Base-by-base conservation (phyloP, 208 protist species). In the Leishmania guyanensis region DNA sequence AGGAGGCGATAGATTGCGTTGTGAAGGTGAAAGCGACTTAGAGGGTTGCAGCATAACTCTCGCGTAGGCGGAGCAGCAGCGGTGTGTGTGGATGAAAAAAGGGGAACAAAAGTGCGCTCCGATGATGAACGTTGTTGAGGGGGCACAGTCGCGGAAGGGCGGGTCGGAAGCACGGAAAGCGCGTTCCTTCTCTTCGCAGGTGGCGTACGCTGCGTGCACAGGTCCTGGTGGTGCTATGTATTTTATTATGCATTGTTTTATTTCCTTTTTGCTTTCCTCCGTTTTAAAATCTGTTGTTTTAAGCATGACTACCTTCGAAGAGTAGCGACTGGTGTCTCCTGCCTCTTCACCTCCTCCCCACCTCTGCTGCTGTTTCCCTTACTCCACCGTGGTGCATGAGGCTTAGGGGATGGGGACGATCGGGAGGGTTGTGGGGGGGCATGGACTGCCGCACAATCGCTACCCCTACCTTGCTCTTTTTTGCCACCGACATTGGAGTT, bases 1-100 rank as follows among this genome's bases (percentile, higher is more conserved):
- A 83, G 22, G 72, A 81, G 1, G 22, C 51, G 84, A 85, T 78
- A 26, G 64, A 62, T 29, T 20, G 73, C 22, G 33, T 58, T 22
- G 46, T 33, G 9, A 56, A 68, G 60, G 78, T 53, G 36, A 17
- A 50, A 29, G 5, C 36, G 6, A 68, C 9, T 20, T 62, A 46
- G 22, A 26, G 2, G 12, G 33, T 16, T 46, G 29, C 26, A 20
- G 39, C 39, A n/a, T 6, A n/a, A 10, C 22, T 71, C 16, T 71
- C 17, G n/a, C 16, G 39, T 43, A 71, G 1, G 46, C 43, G 62
- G 62, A 33, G 43, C 43, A 43, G 62, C 29, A 29, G 29, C 12
- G 29, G 62, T 68, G 62, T 39, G 62, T 20, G 29, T 9, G 10
- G 29, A 39, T 6, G 29, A 20, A 0, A 8, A 3, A 20, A 16